A percentile compares a stretch with the other conserved stretches of the same genome.
These are phyloP conservation scores for Rehmannia glutinosa DNA, from an alignment of 257 asterid genomes.

Conservation along the genomic window DNA sequence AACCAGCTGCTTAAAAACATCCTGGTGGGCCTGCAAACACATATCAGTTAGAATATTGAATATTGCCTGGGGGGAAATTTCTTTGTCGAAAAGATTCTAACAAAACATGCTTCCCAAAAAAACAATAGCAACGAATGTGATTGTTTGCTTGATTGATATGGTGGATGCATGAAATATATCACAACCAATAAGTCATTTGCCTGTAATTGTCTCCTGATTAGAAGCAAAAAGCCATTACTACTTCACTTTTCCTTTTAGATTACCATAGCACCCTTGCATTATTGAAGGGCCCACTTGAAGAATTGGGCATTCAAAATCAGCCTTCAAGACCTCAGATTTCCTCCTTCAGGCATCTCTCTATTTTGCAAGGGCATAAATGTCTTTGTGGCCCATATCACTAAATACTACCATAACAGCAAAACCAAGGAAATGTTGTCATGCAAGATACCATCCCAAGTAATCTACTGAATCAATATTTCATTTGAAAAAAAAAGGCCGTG, in stretches of 20 bases:
- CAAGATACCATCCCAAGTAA: background rate
- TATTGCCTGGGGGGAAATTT: background rate
- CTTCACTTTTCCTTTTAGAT: no score
- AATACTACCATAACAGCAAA: no score
- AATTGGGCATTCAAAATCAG: no score
- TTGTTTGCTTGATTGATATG: background rate
- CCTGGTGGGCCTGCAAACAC: slow-evolving; percentile 70
- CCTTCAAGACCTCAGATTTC: no score
- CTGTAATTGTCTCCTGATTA: no score
- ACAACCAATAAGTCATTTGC: background rate
- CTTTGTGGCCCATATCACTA: no score
- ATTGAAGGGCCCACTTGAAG: no score
- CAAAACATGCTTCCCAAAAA: slow-evolving; percentile 13
- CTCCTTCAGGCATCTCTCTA: no score
- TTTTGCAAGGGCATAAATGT: no score
- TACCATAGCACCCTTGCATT: no score
- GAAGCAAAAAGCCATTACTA: background rate
- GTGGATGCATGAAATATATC: background rate
- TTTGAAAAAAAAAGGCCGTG: background rate
- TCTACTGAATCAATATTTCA: background rate
- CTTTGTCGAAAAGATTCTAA: background rate
- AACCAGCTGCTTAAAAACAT: slow-evolving; percentile 77
- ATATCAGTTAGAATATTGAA: background rate
- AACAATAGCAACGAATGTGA: background rate
- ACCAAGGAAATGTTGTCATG: no score